Evolutionary conservation across 352 stramenopile species (phyloP).

Genomic region (Elongisporangium undulatum): DNA sequence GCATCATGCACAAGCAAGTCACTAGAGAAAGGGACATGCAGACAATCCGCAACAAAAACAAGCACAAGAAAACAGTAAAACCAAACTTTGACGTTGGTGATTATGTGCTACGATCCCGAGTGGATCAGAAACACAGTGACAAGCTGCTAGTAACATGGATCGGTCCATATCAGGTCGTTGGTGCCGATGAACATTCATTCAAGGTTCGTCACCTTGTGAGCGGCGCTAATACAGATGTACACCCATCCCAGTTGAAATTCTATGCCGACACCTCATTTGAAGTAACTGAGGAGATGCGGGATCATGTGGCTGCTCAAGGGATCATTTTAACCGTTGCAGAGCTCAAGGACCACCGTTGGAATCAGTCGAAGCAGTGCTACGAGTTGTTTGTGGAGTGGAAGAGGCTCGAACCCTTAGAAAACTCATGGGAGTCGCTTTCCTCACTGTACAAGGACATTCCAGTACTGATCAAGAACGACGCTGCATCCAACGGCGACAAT

Average conservation of each 20-base stretch:
- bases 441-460: slow-evolving; percentile 5
- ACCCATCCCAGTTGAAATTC: slow-evolving; percentile 23
- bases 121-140: slow-evolving; percentile 16
- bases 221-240: slow-evolving; percentile 13
- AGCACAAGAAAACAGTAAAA: slow-evolving; percentile 2
- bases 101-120: slow-evolving; percentile 23
- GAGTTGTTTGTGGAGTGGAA: slow-evolving; percentile 8
- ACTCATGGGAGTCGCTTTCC: slow-evolving; percentile 9
- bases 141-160: slow-evolving; percentile 31
- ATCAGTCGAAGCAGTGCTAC: background rate
- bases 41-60: slow-evolving; percentile 3
- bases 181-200: slow-evolving; percentile 16
- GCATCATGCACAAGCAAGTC: slow-evolving; percentile 16
- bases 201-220: slow-evolving; percentile 12
- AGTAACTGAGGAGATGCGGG: slow-evolving; percentile 17
- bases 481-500: too few species aligned
- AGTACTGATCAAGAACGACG: too few species aligned
- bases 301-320: slow-evolving; percentile 16
- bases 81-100: slow-evolving; percentile 20
- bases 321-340: slow-evolving; percentile 8
- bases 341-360: background rate
- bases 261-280: slow-evolving; percentile 20
- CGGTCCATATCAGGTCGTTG: slow-evolving; percentile 17
- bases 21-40: slow-evolving; percentile 4
- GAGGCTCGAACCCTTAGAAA: slow-evolving; percentile 9